These are phyloP conservation scores for Calocybe indica DNA, from an alignment of 768 basidiomycete genomes.

Conservation along the genomic window DNA sequence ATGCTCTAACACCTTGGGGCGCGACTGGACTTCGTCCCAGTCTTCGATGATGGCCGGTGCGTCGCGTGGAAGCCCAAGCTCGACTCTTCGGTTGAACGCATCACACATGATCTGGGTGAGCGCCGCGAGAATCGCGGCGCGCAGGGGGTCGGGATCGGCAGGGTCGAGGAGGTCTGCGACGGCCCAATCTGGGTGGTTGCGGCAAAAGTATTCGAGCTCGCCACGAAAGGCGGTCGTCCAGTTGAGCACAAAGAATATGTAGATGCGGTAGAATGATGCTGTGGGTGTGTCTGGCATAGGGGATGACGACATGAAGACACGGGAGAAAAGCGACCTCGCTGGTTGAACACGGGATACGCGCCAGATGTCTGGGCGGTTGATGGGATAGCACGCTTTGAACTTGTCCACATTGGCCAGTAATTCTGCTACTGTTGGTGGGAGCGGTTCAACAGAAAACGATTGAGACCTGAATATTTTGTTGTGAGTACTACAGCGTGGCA, in stretches of 20 bases:
- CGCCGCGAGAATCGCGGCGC: slow-evolving; percentile 20
- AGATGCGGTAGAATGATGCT: slow-evolving; percentile 28
- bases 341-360: no score
- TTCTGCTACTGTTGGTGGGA: no score
- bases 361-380: no score
- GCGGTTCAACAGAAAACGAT: no score
- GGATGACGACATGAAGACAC: background rate
- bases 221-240: slow-evolving; percentile 20
- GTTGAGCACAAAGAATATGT: slow-evolving; percentile 21
- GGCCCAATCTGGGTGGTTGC: slow-evolving; percentile 14
- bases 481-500: no score
- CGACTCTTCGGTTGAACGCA: slow-evolving; percentile 22
- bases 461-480: no score
- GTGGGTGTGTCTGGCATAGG: slow-evolving; percentile 12
- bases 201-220: slow-evolving; percentile 27
- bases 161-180: slow-evolving; percentile 13
- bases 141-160: slow-evolving; percentile 12
- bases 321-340: no score
- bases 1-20: slow-evolving; percentile 21
- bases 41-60: slow-evolving; percentile 25
- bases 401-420: no score
- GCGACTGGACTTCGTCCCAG: slow-evolving; percentile 20
- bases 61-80: slow-evolving; percentile 23
- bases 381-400: no score
- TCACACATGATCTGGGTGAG: slow-evolving; percentile 20